Conservation (phyloP, 768 basidiomycete genomes). For the Inosperma sp. region DNA sequence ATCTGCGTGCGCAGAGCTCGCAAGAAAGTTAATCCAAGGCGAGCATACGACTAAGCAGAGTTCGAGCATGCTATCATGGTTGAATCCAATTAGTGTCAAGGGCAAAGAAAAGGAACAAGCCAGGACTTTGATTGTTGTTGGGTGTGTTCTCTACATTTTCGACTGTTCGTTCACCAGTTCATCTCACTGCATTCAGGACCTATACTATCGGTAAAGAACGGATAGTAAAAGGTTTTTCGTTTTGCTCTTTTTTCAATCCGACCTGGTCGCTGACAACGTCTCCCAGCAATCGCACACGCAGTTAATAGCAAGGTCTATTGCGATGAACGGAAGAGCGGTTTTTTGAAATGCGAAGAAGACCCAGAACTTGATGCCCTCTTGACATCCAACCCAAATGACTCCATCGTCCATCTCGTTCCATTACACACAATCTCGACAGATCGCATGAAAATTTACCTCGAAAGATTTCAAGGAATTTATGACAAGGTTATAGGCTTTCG, state of each 20-base stretch:
- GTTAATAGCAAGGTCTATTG: constrained; percentile 83
- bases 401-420: constrained; percentile 83
- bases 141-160: constrained; percentile 40
- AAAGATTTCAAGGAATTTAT: constrained; percentile 68
- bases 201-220: constrained; percentile 98
- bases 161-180: neutral
- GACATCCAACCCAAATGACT: constrained; percentile 69
- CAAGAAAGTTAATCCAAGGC: constrained; percentile 50
- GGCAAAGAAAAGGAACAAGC: constrained; percentile 34
- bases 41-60: constrained; percentile 28
- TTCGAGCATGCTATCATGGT: constrained; percentile 50
- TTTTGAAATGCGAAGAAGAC: constrained; percentile 82
- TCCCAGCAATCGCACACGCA: constrained; percentile 75
- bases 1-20: constrained; percentile 84
- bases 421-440: constrained; percentile 72
- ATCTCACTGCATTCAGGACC: constrained; percentile 47
- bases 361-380: constrained; percentile 74
- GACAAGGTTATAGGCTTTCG: constrained; percentile 74
- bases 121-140: constrained; percentile 57
- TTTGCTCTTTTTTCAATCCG: neutral
- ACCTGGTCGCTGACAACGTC: constrained; percentile 1
- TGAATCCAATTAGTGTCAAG: constrained; percentile 33
- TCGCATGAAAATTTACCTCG: constrained; percentile 69
- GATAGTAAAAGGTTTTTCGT: constrained; percentile 77
- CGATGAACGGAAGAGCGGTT: constrained; percentile 75